Evolutionary conservation across 495 filamentous ascomycete genomes (phyloP).

Genomic region (Penicillium chermesinum): DNA sequence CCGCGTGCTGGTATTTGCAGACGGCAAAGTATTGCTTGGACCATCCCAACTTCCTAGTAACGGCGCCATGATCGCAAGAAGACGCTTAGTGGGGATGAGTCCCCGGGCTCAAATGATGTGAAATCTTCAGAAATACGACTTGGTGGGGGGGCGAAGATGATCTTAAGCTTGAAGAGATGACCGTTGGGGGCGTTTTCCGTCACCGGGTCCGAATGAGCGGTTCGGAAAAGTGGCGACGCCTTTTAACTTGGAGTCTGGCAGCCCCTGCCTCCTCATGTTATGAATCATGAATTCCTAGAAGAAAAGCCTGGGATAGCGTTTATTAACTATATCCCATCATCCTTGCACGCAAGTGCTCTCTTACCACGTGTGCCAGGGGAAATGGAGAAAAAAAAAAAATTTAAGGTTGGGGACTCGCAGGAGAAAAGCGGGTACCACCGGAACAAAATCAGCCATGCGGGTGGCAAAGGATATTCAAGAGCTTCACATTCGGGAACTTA

Average conservation of each 20-base stretch:
- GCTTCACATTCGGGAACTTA: slow-evolving; percentile 4
- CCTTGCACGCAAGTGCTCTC: neutral
- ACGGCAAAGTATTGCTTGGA: neutral
- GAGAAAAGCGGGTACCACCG: slow-evolving; percentile 29
- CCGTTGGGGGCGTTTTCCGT: neutral
- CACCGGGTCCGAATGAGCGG: neutral
- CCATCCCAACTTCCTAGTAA: slow-evolving; percentile 30
- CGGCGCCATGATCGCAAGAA: slow-evolving; percentile 27
- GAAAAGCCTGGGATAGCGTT: too few relatives aligned
- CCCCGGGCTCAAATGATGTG: neutral
- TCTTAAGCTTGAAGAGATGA: neutral
- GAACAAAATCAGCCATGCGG: slow-evolving; percentile 13
- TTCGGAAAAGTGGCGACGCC: neutral
- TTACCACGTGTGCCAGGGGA: slow-evolving; percentile 6
- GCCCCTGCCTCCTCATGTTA: too few relatives aligned
- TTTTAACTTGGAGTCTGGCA: too few relatives aligned
- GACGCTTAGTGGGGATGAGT: neutral
- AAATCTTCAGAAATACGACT: too few relatives aligned
- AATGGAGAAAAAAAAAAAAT: slow-evolving; percentile 19
- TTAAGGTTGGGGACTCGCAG: slow-evolving; percentile 19
- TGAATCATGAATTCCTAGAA: too few relatives aligned
- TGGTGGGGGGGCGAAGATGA: too few relatives aligned
- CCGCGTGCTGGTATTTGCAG: neutral
- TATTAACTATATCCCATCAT: too few relatives aligned
- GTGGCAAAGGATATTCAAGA: too few relatives aligned